Percentiles rank a stretch among this genome's conserved stretches.
phyloP scores from a whole-genome alignment of 768 basidiomycete species.

The Pleurotus giganteus region DNA sequence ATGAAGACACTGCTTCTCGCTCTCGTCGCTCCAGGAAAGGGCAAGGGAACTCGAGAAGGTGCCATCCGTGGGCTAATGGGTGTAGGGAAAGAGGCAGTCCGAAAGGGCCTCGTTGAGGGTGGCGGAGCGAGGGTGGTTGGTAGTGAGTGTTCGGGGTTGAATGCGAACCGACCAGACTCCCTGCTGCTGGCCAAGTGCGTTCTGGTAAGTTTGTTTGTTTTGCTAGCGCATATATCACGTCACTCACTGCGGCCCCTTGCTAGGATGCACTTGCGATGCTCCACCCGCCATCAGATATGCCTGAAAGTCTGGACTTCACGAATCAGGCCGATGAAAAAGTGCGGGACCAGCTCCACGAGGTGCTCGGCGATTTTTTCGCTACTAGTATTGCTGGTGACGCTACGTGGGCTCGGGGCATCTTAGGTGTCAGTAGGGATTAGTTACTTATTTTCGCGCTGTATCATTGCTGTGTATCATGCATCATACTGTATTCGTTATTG shows the following conservation, averaged over 20 bases:
- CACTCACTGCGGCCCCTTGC: background rate
- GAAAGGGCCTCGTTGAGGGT: constrained; percentile 79
- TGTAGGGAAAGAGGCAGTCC: constrained; percentile 81
- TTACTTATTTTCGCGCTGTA: background rate
- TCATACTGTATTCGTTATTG: background rate
- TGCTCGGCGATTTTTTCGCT: constrained; percentile 64
- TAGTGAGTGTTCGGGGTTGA: constrained; percentile 50
- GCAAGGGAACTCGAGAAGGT: constrained; percentile 82
- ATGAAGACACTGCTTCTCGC: constrained; percentile 93
- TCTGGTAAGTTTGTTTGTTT: constrained; percentile 41
- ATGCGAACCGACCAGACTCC: constrained; percentile 25
- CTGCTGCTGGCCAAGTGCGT: constrained; percentile 54
- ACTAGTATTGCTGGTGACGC: constrained; percentile 54
- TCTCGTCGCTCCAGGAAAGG: constrained; percentile 69
- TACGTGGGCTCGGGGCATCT: constrained; percentile 61
- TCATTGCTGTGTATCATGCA: background rate
- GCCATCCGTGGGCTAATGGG: constrained; percentile 85
- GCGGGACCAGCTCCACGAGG: constrained; percentile 44
- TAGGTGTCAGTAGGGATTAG: constrained; percentile 25
- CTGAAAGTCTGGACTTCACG: constrained; percentile 47
- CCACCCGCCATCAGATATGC: constrained; percentile 54
- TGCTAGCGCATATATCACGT: background rate
- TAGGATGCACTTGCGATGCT: constrained; percentile 66
- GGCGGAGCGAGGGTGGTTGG: constrained; percentile 77
- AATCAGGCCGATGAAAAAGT: constrained; percentile 47